Evolutionary conservation across 2,329 filamentous ascomycete genomes (phyloP).

Genomic region (Neodidymelliopsis sp.): DNA sequence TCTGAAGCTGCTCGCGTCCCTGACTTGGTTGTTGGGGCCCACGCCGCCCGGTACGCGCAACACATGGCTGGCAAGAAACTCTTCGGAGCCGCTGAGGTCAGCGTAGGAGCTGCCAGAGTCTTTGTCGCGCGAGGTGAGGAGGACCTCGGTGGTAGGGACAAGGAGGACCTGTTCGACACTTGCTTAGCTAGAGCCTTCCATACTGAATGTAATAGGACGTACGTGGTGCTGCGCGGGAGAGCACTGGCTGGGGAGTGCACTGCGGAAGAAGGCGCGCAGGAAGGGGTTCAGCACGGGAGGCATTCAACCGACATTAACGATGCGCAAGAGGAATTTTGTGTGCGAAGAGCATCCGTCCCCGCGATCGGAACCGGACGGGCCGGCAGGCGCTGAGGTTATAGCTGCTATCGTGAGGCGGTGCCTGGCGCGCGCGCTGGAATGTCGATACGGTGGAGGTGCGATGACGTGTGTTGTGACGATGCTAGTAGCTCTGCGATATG

Average conservation of each 20-base stretch:
- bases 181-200: slow-evolving; percentile 6
- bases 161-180: slow-evolving; percentile 70
- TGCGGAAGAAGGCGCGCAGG: slow-evolving; percentile 98
- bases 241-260: slow-evolving; percentile 90
- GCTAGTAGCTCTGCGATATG: background rate
- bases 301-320: slow-evolving; percentile 71
- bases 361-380: slow-evolving; percentile 29
- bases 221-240: slow-evolving; percentile 87
- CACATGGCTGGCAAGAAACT: slow-evolving; percentile 97
- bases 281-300: slow-evolving; percentile 96
- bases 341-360: slow-evolving; percentile 40
- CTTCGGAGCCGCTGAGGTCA: slow-evolving; percentile 87
- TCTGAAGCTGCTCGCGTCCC: slow-evolving; percentile 67
- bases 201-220: slow-evolving; percentile 32
- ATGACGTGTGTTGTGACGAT: slow-evolving; percentile 5
- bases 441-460: slow-evolving; percentile 21
- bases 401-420: slow-evolving; percentile 31
- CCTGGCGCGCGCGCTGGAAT: slow-evolving; percentile 28
- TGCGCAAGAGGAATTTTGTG: slow-evolving; percentile 23
- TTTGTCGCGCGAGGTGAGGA: slow-evolving; percentile 85
- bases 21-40: slow-evolving; percentile 55
- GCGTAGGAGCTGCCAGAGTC: slow-evolving; percentile 79
- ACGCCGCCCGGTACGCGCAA: slow-evolving; percentile 74
- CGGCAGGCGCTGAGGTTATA: slow-evolving; percentile 17
- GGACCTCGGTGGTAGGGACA: slow-evolving; percentile 90